Evolutionary conservation across 352 stramenopile species (phyloP).

Genomic region (Salisapilia sapeloensis): DNA sequence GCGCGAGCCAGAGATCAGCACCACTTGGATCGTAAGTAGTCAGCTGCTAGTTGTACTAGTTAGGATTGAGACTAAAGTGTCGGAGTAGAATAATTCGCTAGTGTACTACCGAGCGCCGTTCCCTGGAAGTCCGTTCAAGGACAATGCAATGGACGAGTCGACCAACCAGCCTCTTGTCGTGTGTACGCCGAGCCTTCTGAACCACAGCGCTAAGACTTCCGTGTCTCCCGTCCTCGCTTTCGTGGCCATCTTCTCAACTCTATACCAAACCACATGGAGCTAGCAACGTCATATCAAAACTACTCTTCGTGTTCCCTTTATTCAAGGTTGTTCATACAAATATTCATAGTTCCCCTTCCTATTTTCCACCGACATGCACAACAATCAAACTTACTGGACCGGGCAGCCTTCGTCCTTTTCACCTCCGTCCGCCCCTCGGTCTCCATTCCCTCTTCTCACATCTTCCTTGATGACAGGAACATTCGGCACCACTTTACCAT

Average conservation of each 20-base stretch:
- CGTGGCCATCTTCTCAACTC: background rate
- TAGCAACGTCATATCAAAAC: too few species aligned
- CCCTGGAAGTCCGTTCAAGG: slow-evolving; percentile 60
- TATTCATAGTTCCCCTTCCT: background rate
- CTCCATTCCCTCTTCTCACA: slow-evolving; percentile 12
- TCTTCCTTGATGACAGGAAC: slow-evolving; percentile 1
- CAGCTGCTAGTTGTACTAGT: background rate
- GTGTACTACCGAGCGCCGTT: slow-evolving; percentile 71
- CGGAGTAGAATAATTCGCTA: slow-evolving; percentile 28
- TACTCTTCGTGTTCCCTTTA: too few species aligned
- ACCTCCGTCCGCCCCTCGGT: slow-evolving; percentile 6
- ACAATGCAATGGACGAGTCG: slow-evolving; percentile 49
- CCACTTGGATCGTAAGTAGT: slow-evolving; percentile 34
- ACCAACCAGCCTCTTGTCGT: slow-evolving; percentile 56
- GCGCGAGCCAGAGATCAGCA: slow-evolving; percentile 33
- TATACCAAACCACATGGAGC: too few species aligned
- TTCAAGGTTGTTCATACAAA: too few species aligned
- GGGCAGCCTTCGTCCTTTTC: slow-evolving; percentile 47
- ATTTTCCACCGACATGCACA: slow-evolving; percentile 1
- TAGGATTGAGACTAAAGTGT: slow-evolving; percentile 1
- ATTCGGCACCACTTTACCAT: slow-evolving; percentile 1
- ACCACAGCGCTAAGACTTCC: slow-evolving; percentile 8
- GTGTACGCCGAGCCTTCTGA: slow-evolving; percentile 72
- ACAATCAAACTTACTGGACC: slow-evolving; percentile 21
- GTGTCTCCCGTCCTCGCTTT: slow-evolving; percentile 1